These are phyloP conservation scores for Acrodontium crateriforme DNA, from an alignment of 2,329 filamentous ascomycete species.

Conservation along the genomic window DNA sequence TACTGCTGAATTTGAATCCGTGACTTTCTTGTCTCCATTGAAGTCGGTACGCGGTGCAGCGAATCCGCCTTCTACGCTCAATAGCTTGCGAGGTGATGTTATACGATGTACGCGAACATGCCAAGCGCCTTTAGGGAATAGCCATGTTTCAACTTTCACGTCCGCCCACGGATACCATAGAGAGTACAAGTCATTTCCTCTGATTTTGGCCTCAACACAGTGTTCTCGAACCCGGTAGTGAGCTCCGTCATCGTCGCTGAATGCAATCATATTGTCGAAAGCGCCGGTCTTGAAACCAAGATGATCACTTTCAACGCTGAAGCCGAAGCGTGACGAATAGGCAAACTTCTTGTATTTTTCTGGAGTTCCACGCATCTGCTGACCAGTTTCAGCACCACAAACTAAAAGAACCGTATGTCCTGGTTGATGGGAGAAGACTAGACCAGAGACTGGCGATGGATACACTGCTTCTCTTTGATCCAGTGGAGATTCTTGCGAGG, in stretches of 20 bases:
- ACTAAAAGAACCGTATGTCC: conserved; percentile 63
- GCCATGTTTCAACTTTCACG: conserved; percentile 49
- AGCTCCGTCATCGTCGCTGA: conserved; percentile 66
- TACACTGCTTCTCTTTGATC: too few species aligned
- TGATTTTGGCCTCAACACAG: conserved; percentile 50
- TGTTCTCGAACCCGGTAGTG: conserved; percentile 64
- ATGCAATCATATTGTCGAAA: conserved; percentile 61
- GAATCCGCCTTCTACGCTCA: conserved; percentile 63
- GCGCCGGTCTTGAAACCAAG: too few species aligned
- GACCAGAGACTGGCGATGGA: conserved; percentile 44
- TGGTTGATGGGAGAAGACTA: conserved; percentile 54
- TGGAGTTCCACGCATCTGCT: conserved; percentile 68
- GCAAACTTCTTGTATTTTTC: conserved; percentile 71
- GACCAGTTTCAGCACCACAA: conserved; percentile 68
- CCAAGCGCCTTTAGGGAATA: conserved; percentile 53
- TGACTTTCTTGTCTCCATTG: too few species aligned
- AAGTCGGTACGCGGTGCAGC: too few species aligned
- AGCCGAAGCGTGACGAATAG: conserved; percentile 62
- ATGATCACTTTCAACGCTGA: conserved; percentile 65
- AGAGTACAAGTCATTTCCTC: conserved; percentile 48
- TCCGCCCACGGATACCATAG: conserved; percentile 59
- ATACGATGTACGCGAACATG: conserved; percentile 54
- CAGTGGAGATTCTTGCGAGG: conserved; percentile 45
- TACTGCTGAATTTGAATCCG: too few species aligned
- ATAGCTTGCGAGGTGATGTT: conserved; percentile 44